Evolutionary conservation across 2,329 filamentous ascomycete species (phyloP), one percentile per base, ranked within the genome.

Genomic region (Diaporthe sp.): DNA sequence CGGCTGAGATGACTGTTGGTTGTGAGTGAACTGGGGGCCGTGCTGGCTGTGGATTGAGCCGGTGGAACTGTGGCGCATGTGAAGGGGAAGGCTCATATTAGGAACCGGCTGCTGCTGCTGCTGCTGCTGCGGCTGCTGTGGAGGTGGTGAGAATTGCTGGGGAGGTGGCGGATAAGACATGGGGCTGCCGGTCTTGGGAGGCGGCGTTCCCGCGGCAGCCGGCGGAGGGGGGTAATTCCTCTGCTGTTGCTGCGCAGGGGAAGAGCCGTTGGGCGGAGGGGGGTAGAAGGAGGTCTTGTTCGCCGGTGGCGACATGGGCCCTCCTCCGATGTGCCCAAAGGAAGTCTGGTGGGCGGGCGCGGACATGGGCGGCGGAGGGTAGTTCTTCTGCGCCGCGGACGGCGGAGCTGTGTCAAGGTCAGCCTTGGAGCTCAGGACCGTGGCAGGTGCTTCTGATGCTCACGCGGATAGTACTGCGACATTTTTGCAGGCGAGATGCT

Each of bases 191-290:
- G 78, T n/a, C 39, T 79, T 78, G n/a, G 81, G 79, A 22, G 82
- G 80, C 28, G 83, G 80, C 37, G 83, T 81, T 37, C 76, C 75
- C 39, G 84, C 79, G 12, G 82, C 79, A 49, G 78, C 80, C 4
- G 80, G 79, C 10, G 84, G 82, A 62, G 85, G 84, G 42, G 85
- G 84, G 58, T 84, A 86, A 37, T 80, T 80, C 72, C 79, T 82
- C 72, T 83, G 82, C 71, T 82, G 81, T 71, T 82, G 81, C 72
- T 82, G 81, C 2, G 75, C 73, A n/a, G 70, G 73, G 73, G 78
- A 74, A 5, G 49, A 61, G 42, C 75, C 75, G 10, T 70, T 75
- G 12, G 82, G 82, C 25, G 82, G 82, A 28, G 82, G 73, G n/a
- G 81, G 80, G 72, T 84, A 84, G 10, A 83, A 83, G 76, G 84